Evolutionary conservation across 106 monocot species (phyloP).

Genomic region (Chionographis japonica): DNA sequence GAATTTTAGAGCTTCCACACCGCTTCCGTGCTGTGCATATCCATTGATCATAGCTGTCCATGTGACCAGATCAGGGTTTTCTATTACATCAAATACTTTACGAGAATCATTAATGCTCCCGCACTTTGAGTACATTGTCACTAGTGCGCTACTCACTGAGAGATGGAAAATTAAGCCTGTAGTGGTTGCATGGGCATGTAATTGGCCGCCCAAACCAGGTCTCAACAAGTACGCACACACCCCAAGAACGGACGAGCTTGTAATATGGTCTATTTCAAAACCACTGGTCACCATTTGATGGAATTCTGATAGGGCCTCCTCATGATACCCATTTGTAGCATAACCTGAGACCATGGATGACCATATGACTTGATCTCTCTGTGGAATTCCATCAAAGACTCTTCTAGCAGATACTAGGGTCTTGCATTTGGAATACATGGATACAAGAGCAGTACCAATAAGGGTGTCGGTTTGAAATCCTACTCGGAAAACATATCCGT

Average conservation of each 20-base stretch:
- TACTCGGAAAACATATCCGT: conserved; percentile 46
- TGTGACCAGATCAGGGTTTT: conserved; percentile 43
- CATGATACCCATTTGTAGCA: conserved; percentile 30
- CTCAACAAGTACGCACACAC: conserved; percentile 36
- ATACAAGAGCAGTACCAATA: conserved; percentile 37
- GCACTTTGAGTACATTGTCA: conserved; percentile 65
- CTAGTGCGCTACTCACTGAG: conserved; percentile 42
- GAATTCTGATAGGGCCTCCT: conserved; percentile 42
- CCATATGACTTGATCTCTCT: conserved; percentile 45
- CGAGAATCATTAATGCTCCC: conserved; percentile 47
- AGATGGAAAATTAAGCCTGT: conserved; percentile 23
- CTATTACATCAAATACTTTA: conserved; percentile 38
- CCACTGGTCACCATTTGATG: conserved; percentile 26
- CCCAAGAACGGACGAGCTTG: conserved; percentile 35
- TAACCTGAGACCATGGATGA: conserved; percentile 60
- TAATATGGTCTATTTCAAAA: conserved; percentile 26
- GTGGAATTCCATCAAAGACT: conserved; percentile 29
- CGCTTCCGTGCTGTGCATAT: conserved; percentile 68
- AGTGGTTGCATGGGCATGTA: conserved; percentile 52
- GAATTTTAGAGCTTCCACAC: conserved; percentile 42
- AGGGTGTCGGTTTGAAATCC: conserved; percentile 16
- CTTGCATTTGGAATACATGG: conserved; percentile 62
- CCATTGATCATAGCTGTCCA: conserved; percentile 73
- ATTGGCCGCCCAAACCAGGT: conserved; percentile 28
- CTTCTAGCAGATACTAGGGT: conserved; percentile 24